These are phyloP conservation scores for Pseudogymnoascus verrucosus DNA, from an alignment of 2,329 filamentous ascomycete genomes.

Conservation along the genomic window DNA sequence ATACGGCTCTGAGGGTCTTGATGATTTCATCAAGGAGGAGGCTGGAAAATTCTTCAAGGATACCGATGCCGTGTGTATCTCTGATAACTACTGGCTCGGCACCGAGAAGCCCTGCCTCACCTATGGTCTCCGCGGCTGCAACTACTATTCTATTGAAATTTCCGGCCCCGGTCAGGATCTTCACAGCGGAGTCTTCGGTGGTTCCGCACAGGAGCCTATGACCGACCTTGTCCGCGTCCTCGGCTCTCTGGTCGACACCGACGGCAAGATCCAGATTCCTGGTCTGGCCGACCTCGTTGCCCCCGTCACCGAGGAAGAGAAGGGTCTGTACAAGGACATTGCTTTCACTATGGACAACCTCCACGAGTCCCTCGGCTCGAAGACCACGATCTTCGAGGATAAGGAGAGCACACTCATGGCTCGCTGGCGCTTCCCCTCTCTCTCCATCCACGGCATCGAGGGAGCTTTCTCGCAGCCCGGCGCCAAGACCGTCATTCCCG, in stretches of 20 bases:
- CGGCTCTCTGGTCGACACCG: constrained; percentile 73
- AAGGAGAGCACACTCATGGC: constrained; percentile 93
- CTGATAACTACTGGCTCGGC: constrained; percentile 99
- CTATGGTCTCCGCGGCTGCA: constrained; percentile 93
- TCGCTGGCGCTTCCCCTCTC: constrained; percentile 88
- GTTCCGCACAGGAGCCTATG: constrained; percentile 96
- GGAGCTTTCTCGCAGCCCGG: constrained; percentile 89
- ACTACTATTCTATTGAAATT: constrained; percentile 91
- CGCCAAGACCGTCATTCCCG: constrained; percentile 96
- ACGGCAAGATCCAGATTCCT: constrained; percentile 91
- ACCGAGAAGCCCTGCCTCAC: constrained; percentile 98
- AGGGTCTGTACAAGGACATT: constrained; percentile 79
- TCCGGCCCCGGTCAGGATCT: constrained; percentile 88
- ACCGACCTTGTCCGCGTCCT: constrained; percentile 83
- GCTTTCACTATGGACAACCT: constrained; percentile 95
- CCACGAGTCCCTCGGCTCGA: constrained; percentile 81
- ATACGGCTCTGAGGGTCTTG: constrained; percentile 91
- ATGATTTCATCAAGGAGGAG: constrained; percentile 87
- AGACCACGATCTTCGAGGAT: constrained; percentile 77
- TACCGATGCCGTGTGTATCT: constrained; percentile 93
- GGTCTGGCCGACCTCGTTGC: constrained; percentile 91
- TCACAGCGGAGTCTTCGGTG: constrained; percentile 95
- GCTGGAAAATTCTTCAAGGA: constrained; percentile 93
- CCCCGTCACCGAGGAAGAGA: constrained; percentile 77
- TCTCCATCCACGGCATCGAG: constrained; percentile 91